Conservation (phyloP, 352 stramenopile species). For the Pythium guiyangense region DNA sequence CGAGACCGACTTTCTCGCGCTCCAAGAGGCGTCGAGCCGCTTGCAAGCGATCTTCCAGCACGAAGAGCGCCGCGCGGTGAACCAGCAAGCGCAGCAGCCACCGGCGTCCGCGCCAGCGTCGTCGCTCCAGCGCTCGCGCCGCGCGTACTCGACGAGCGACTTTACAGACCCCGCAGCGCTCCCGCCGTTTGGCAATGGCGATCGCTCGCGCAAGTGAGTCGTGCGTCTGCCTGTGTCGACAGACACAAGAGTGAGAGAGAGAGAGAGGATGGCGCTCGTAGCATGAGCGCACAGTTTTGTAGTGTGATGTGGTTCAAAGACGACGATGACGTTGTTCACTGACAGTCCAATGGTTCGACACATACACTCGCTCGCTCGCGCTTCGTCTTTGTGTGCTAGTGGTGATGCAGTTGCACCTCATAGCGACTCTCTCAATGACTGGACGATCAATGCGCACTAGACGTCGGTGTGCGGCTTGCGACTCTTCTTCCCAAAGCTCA, state of each 20-base stretch:
- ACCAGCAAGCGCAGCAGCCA: slow-evolving; percentile 13
- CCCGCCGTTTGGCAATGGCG: slow-evolving; percentile 6
- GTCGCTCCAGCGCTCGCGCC: slow-evolving; percentile 46
- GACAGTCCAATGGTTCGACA: no score
- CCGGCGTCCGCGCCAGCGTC: slow-evolving; percentile 28
- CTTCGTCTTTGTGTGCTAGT: no score
- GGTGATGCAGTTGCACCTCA: no score
- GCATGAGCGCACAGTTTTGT: not conserved
- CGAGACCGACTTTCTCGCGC: slow-evolving; percentile 54
- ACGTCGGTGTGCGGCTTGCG: slow-evolving; percentile 31
- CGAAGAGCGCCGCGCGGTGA: slow-evolving; percentile 30
- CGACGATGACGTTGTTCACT: no score
- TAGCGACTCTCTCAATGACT: no score
- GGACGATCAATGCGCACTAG: slow-evolving; percentile 1
- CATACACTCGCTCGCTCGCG: no score
- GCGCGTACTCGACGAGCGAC: slow-evolving; percentile 59
- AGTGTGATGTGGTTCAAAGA: not conserved
- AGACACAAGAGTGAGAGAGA: not conserved
- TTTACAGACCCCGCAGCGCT: slow-evolving; percentile 24
- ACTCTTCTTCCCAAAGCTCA: slow-evolving; percentile 62
- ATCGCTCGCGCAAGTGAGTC: slow-evolving; percentile 9
- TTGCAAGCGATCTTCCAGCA: slow-evolving; percentile 61
- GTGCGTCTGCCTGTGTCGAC: not conserved
- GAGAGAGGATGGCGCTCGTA: no score
- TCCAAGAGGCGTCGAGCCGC: slow-evolving; percentile 58